phyloP scores from a whole-genome alignment of 768 basidiomycete genomes.

The Lentinus tigrinus region DNA sequence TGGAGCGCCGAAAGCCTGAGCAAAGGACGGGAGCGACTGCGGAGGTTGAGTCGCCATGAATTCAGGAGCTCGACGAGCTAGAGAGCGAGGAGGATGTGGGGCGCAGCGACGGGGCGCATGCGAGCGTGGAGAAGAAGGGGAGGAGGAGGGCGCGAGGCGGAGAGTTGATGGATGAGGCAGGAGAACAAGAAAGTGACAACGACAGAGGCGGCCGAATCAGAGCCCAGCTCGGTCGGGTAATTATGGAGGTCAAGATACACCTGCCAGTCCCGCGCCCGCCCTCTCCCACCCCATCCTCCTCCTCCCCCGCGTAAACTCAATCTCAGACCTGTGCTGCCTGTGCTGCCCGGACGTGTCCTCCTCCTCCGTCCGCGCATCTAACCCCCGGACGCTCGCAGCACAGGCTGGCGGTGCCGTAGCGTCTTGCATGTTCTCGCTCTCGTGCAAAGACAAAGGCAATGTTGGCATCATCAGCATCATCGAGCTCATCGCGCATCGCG shows the following conservation, averaged over 20 bases:
- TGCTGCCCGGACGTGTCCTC: too few relatives aligned
- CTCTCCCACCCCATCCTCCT: too few relatives aligned
- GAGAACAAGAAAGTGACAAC: not conserved
- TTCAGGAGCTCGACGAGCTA: slow-evolving; percentile 25
- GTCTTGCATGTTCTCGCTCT: too few relatives aligned
- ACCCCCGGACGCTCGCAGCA: not conserved
- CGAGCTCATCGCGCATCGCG: not conserved
- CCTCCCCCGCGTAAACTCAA: too few relatives aligned
- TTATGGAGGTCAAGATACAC: not conserved
- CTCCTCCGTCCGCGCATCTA: too few relatives aligned
- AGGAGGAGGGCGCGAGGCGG: not conserved
- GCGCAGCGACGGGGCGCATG: slow-evolving; percentile 7
- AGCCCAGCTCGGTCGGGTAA: not conserved
- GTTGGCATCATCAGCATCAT: not conserved
- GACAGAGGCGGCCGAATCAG: not conserved
- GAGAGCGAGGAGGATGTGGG: not conserved
- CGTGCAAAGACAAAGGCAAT: too few relatives aligned
- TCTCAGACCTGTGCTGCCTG: not conserved
- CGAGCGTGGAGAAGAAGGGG: slow-evolving; percentile 7
- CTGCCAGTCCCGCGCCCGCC: too few relatives aligned
- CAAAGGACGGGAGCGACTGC: slow-evolving; percentile 77
- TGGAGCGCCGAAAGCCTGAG: slow-evolving; percentile 68
- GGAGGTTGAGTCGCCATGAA: slow-evolving; percentile 48
- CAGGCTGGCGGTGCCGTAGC: not conserved
- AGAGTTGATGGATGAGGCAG: not conserved